These are phyloP conservation scores for Trichosporon faecale DNA, from an alignment of 1,284 basidiomycete species.

Conservation along the genomic window DNA sequence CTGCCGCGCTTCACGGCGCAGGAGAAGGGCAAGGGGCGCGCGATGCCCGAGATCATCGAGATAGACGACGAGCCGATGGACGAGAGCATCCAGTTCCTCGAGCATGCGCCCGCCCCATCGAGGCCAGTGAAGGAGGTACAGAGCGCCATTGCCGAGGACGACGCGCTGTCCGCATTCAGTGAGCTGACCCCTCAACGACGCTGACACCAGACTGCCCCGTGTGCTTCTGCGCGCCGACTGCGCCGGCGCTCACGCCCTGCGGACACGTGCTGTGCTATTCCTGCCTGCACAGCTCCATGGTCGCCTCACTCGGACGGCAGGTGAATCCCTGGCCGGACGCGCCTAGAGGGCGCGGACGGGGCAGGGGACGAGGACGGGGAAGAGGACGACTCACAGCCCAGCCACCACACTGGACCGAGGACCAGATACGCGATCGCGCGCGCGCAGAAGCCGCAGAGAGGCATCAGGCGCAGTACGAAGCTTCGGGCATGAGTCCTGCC, in stretches of 20 bases:
- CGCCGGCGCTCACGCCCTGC: slow-evolving; percentile 42
- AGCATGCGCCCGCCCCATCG: background rate
- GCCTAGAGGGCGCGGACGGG: slow-evolving; percentile 8
- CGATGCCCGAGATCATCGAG: slow-evolving; percentile 12
- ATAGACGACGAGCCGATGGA: slow-evolving; percentile 14
- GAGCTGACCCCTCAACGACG: background rate
- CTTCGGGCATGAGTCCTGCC: slow-evolving; percentile 11
- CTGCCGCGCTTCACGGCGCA: slow-evolving; percentile 26
- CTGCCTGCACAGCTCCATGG: slow-evolving; percentile 42
- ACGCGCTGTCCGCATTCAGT: slow-evolving; percentile 22
- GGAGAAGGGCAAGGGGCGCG: slow-evolving; percentile 31
- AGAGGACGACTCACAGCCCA: slow-evolving; percentile 14
- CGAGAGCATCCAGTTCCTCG: slow-evolving; percentile 22
- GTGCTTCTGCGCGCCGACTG: slow-evolving; percentile 39
- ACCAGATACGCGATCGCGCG: slow-evolving; percentile 24
- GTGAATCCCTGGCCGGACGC: slow-evolving; percentile 33
- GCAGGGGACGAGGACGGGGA: slow-evolving; percentile 24
- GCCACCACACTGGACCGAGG: slow-evolving; percentile 35
- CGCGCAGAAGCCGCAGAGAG: slow-evolving; percentile 5
- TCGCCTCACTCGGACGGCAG: slow-evolving; percentile 40
- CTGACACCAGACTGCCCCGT: slow-evolving; percentile 41
- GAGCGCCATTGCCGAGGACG: slow-evolving; percentile 17
- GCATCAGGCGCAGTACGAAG: slow-evolving; percentile 2
- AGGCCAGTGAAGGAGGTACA: slow-evolving; percentile 6
- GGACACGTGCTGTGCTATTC: slow-evolving; percentile 46